Evolutionary conservation across 305 asterid species (phyloP), one percentile per base, ranked within the genome.

Genomic region (Fraxinus angustifolia): DNA sequence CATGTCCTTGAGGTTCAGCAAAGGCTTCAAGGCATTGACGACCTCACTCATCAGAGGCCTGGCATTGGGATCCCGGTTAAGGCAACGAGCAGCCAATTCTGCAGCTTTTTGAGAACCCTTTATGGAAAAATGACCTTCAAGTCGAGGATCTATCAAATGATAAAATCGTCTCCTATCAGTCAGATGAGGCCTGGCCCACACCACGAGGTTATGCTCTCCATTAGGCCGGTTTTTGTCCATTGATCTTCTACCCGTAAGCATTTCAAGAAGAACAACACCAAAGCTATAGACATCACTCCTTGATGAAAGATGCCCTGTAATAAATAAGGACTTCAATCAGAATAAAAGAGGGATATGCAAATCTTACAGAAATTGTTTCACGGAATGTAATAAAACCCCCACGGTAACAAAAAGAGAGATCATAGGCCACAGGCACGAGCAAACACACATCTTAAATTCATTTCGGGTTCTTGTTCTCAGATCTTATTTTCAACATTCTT

Each of bases 71-170:
- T 95, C 99, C 31, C 99, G 89, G 83, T 92, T 90, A 34, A 93
- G 97, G 88, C 98, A 95, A 50, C 88, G 92, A 38, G 97, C 96
- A 5, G 97, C 99, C 87, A 95, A 73, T 70, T 94, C 97, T 12
- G 97, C 99, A 58, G 98, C 99, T 84, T 92, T 92, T 79, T 92
- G 99, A 75, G 99, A 97, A 67, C 98, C 99, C 88, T 90, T 93
- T 53, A 95, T 88, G 0, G 99, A 95, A 73, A 95, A 95, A 82
- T 91, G 97, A 17, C 97, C 99, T 85, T 95, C 97, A 0, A 95
- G 97, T 21, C 95, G 92, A 33, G 98, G 98, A 85, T 95, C 99
- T 90, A 95, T 92, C 84, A 95, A 38, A 30, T 95, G 92, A 56
- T 91, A 94, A 84, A 94, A 94, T 77, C 93, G 92, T 40, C 89